Percentiles rank a stretch among this genome's conserved stretches.
Evolutionary conservation across 2,329 filamentous ascomycete species (phyloP).

Genomic region (Mycosphaerelloides madeirae): DNA sequence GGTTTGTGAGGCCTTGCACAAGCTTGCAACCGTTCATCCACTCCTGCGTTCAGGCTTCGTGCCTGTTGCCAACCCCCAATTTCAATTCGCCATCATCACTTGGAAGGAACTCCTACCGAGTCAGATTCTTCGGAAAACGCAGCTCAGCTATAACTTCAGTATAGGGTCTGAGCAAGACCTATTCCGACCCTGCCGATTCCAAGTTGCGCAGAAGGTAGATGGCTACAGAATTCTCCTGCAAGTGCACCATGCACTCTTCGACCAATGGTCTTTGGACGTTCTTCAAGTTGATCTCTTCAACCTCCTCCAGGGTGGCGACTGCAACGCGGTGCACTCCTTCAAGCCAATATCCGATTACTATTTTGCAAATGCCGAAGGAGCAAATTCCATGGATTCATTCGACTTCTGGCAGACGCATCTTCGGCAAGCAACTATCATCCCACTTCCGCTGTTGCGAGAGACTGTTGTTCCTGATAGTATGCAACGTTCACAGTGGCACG

Average conservation of each 20-base stretch:
- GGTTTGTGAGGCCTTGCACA: constrained; percentile 42
- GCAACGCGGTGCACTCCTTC: constrained; percentile 54
- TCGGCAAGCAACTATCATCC: constrained; percentile 49
- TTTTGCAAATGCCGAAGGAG: constrained; percentile 9
- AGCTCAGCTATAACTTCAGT: constrained; percentile 16
- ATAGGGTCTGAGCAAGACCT: constrained; percentile 33
- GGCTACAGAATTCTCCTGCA: constrained; percentile 45
- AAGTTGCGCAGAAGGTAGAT: constrained; percentile 41
- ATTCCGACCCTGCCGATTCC: constrained; percentile 59
- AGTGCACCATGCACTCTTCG: constrained; percentile 80
- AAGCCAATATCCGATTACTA: constrained; percentile 53
- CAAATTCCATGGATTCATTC: constrained; percentile 40
- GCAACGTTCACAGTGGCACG: constrained; percentile 20
- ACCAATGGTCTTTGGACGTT: constrained; percentile 83
- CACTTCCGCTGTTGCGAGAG: constrained; percentile 57
- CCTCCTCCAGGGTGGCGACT: constrained; percentile 40
- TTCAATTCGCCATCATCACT: constrained; percentile 58
- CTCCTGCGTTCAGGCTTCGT: constrained; percentile 72
- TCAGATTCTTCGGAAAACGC: constrained; percentile 27
- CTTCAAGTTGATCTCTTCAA: constrained; percentile 62
- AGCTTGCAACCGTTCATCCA: constrained; percentile 54
- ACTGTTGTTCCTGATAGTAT: constrained; percentile 18
- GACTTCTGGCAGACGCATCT: constrained; percentile 69
- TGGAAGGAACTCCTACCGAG: constrained; percentile 48
- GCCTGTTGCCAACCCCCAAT: constrained; percentile 40